Conservation (phyloP, 169 alveolate genomes). For the Plasmodium relictum region DNA sequence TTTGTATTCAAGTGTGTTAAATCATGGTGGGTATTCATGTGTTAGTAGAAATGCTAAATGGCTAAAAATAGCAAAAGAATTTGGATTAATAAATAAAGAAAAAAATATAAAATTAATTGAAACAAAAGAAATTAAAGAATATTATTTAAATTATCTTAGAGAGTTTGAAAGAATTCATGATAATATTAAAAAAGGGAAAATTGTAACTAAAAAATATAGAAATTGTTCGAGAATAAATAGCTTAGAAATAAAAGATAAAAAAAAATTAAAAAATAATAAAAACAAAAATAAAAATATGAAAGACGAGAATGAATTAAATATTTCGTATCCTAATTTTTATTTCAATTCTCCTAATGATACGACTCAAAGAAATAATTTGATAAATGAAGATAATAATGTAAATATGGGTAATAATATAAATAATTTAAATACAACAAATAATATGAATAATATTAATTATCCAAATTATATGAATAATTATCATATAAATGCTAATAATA, state of each 20-base stretch:
- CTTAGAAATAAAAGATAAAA: constrained; percentile 21
- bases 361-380: neutral
- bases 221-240: neutral
- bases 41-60: constrained; percentile 75
- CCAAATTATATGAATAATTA: neutral
- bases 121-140: constrained; percentile 44
- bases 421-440: neutral
- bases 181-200: constrained; percentile 62
- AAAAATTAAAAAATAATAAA: constrained; percentile 7
- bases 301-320: neutral
- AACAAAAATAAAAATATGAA: constrained; percentile 1
- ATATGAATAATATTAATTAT: neutral
- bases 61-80: constrained; percentile 74
- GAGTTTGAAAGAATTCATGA: constrained; percentile 77
- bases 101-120: constrained; percentile 59
- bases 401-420: neutral
- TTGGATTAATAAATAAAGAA: constrained; percentile 67
- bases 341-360: neutral
- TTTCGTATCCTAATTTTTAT: neutral
- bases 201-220: constrained; percentile 38
- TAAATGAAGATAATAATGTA: neutral
- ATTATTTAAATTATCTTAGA: constrained; percentile 68
- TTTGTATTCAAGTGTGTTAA: constrained; percentile 52
- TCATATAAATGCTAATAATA: neutral
- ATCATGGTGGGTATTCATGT: constrained; percentile 75